Base-by-base conservation (phyloP, 208 protist genomes). In the Acanthamoeba quina region DNA sequence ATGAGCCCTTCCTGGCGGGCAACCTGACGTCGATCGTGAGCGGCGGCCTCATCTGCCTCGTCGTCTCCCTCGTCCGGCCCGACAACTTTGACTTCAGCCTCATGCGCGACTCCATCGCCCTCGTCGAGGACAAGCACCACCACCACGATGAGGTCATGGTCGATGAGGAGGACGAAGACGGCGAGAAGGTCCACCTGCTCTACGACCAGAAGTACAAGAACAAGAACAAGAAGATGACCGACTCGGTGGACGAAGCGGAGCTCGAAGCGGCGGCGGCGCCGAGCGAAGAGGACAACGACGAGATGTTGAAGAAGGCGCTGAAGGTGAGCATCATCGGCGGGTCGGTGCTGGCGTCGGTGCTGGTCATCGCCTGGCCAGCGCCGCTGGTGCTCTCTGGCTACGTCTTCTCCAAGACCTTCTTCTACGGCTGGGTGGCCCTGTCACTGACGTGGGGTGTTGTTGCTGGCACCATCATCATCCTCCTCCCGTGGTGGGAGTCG, bases 11-110 rank as follows among this genome's bases (percentile, higher is more conserved):
- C 68, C 86, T 96, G 26, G 58, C 49, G 17, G 95, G 94, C 56
- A 95, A 95, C 92, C 76, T 96, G 49, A 56, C 90, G 15, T 94
- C 95, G 24, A 82, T 96, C 70, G 21, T 94, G 17, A 54, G 26
- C 49, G 95, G 93, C 21, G 74, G 64, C n/a, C 34, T 95, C 60
- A 80, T 96, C 21, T 72, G 54, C 49, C 29, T 68, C 13, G 9
- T 66, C 85, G 29, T 94, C 29, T 90, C 94, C n/a, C 72, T 94
- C 64, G 64, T 76, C 7, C 68, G 26, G 31, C 56, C 26, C 2
- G 92, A 90, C 37, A 31, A 49, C 37, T 88, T 70, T 29, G 78
- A 94, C 52, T 94, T 70, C 49, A 29, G 72, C 54, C 29, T 80
- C 24, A 94, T 89, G 52, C 76, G 64, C 5, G 49, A 54, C 58